Evolutionary conservation across 2,329 filamentous ascomycete species (phyloP).

Genomic region (Trichoderma lentiforme): DNA sequence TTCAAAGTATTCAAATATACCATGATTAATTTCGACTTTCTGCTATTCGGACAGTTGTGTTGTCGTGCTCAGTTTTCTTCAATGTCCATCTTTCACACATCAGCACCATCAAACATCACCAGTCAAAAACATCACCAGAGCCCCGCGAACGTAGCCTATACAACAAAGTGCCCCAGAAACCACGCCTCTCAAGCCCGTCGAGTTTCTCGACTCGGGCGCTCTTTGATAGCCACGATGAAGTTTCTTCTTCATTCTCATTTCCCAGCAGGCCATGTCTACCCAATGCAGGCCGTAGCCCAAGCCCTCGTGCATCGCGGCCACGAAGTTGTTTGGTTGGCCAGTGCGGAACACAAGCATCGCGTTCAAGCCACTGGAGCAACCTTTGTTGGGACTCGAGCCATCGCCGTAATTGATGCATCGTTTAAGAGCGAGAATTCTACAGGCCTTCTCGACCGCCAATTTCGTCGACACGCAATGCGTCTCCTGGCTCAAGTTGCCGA

Average conservation of each 20-base stretch:
- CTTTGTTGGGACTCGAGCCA: slow-evolving; percentile 32
- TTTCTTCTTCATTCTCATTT: slow-evolving; percentile 40
- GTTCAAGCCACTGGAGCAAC: slow-evolving; percentile 34
- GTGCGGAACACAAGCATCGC: slow-evolving; percentile 32
- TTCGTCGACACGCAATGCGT: slow-evolving; percentile 27
- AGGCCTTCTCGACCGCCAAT: slow-evolving; percentile 32
- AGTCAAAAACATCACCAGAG: background rate
- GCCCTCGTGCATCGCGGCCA: slow-evolving; percentile 38
- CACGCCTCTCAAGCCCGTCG: background rate
- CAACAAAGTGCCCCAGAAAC: background rate
- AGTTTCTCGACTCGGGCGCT: background rate
- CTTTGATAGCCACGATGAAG: slow-evolving; percentile 27
- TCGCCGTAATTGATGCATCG: slow-evolving; percentile 32
- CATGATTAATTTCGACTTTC: no score
- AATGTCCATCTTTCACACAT: no score
- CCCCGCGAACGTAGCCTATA: background rate
- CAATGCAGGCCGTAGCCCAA: slow-evolving; percentile 39
- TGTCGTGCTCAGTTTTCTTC: background rate
- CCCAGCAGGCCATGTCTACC: slow-evolving; percentile 38
- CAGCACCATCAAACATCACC: background rate
- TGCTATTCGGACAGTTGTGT: background rate
- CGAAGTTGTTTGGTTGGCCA: slow-evolving; percentile 38
- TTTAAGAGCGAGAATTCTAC: slow-evolving; percentile 28
- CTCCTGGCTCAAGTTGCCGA: slow-evolving; percentile 36
- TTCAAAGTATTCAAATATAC: background rate